Base-by-base conservation (phyloP, 176 grass and related monocot genomes). In the Tuctoria greenei region DNA sequence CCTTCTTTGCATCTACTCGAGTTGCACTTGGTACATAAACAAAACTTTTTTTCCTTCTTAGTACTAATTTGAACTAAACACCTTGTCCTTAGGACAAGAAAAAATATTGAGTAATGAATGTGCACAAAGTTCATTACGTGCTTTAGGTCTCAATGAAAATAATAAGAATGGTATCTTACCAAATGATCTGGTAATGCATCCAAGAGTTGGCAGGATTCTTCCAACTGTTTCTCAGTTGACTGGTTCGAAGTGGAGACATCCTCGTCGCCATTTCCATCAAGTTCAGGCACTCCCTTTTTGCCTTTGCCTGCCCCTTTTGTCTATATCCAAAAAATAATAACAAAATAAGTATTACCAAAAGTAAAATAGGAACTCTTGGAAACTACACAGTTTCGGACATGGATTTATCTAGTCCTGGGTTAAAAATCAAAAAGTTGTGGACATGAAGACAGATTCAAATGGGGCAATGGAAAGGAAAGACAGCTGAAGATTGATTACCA, bases 201-300 rank as follows among this genome's bases (percentile, higher is more conserved):
- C 50, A 86, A 83, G 25, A 62, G 45, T 77, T 72, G 76, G 83
- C 77, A 75, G 4, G 81, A 72, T 68, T 76, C 87, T 64, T 94
- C 89, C 52, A 85, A 20, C 45, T 73, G 81, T 52, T 89, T 94
- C 63, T 98, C 95, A 61, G 88, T 89, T 66, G 84, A 86, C 49
- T 81, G 89, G 76, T 84, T 86, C 47, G 84, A 91, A 58, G 83
- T 91, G 44, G 88, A 92, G 64, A 84, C 84, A 82, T 92, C 88
- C 6, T 90, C 93, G 63, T 98, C 95, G 9, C 88, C 69, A 37
- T 88, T 79, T 65, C 50, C 76, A 76, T 93, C 74, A 85, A 15
- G 79, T 87, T 90, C 87, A 72, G 75, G 68, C 20, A 6, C 37
- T 24, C 80, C 88, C 52, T 74, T 93, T 89, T 92, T 91, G 5